Evolutionary conservation across 192 early-diverging fungal species (phyloP), one percentile per base, ranked within the genome.

Genomic region (Spinellus fusiger): DNA sequence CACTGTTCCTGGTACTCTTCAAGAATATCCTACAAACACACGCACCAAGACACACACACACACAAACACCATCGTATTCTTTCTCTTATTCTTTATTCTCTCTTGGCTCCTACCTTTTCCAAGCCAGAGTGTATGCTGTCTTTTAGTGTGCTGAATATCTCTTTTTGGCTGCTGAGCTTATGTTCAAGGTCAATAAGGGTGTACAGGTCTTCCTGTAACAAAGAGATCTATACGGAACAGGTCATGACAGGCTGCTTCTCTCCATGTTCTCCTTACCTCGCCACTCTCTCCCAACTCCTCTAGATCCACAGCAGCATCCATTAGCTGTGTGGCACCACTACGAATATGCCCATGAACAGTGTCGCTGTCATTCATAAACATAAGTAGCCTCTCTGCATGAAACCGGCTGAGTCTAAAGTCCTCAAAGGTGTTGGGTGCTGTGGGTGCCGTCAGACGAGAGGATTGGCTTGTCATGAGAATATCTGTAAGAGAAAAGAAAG

Each of bases 241-340:
- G n/a, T n/a, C n/a, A n/a, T n/a, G n/a, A n/a, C n/a, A n/a, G n/a
- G n/a, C n/a, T n/a, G n/a, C n/a, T n/a, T n/a, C n/a, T n/a, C n/a
- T n/a, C n/a, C n/a, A n/a, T n/a, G n/a, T n/a, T n/a, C n/a, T n/a
- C 48, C 13, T 23, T 51, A 51, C 49, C 49, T 47, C 10, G 16
- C 49, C 58, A 18, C 4, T 7, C 18, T 60, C 46, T n/a, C 10
- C 27, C 1, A 27, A 20, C 33, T 60, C 58, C 32, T 60, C 58
- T 31, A 60, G 46, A 60, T 60, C 58, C 10, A 38, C 25, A 27
- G 46, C 46, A 49, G 46, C 25, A 49, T 60, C 58, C 5, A 33
- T 32, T n/a, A 29, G n/a, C 29, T 49, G 16, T 9, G 18, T 48
- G 27, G 49, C 32, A n/a, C 58, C 40, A 4, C 13, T 4, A 25